phyloP scores from a whole-genome alignment of 805 yeast genomes.

The Lipomyces lipofer region DNA sequence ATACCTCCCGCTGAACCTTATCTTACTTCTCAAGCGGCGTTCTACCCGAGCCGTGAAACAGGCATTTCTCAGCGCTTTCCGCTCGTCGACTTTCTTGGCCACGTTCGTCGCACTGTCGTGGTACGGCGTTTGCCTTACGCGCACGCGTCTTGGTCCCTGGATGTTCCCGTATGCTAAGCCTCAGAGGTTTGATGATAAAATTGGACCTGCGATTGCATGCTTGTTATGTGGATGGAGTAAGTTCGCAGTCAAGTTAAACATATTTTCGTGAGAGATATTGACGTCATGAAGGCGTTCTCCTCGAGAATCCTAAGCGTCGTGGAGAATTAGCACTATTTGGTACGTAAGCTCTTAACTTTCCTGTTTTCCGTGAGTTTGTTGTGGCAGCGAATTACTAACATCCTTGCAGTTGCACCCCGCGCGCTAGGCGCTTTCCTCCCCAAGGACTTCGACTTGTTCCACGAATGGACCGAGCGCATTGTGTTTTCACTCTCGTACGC shows the following conservation, averaged over 20 bases:
- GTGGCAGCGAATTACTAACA: neutral
- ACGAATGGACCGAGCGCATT: slow-evolving; percentile 14
- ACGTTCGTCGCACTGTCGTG: slow-evolving; percentile 47
- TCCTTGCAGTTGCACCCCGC: slow-evolving; percentile 10
- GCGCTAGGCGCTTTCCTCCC: slow-evolving; percentile 25
- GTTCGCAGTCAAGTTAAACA: too few species aligned
- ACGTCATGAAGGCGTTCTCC: slow-evolving; percentile 15
- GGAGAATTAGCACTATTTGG: slow-evolving; percentile 51
- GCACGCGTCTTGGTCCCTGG: slow-evolving; percentile 45
- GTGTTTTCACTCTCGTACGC: slow-evolving; percentile 17
- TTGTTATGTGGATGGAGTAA: slow-evolving; percentile 47
- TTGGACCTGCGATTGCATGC: slow-evolving; percentile 47
- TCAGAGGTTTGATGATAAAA: slow-evolving; percentile 44
- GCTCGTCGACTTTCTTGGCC: slow-evolving; percentile 50
- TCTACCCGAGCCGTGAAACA: slow-evolving; percentile 32
- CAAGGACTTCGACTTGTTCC: neutral
- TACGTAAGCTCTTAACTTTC: neutral
- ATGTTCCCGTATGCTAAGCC: slow-evolving; percentile 44
- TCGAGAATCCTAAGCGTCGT: slow-evolving; percentile 45
- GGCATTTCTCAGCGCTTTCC: slow-evolving; percentile 36
- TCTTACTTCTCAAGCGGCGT: slow-evolving; percentile 36
- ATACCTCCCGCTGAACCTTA: slow-evolving; percentile 47
- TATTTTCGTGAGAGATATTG: too few species aligned
- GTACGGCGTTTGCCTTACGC: slow-evolving; percentile 50
- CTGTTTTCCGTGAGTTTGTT: neutral